Conservation (phyloP, 129 eudicot species). For the Pseudognaphalium luteoalbum region DNA sequence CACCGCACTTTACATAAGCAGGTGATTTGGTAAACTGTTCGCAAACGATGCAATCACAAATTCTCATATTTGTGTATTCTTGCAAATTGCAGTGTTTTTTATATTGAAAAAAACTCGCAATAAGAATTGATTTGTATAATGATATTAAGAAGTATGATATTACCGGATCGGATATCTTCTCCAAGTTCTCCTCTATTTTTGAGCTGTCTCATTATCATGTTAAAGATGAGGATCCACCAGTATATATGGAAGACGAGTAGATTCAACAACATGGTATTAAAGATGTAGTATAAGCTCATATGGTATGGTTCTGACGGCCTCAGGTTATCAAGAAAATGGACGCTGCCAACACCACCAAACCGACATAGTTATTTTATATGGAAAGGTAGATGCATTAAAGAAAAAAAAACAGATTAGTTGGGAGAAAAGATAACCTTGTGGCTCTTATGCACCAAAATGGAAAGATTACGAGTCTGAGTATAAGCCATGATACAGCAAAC, state of each 20-base stretch:
- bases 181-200: slow-evolving; percentile 91
- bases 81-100: slow-evolving; percentile 6
- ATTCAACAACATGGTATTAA: slow-evolving; percentile 74
- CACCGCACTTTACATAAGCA: background rate
- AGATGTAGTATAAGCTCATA: slow-evolving; percentile 61
- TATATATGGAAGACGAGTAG: slow-evolving; percentile 87
- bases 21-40: background rate
- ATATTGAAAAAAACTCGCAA: background rate
- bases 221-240: slow-evolving; percentile 93
- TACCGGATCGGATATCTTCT: slow-evolving; percentile 91
- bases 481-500: slow-evolving; percentile 75
- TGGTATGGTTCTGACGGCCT: slow-evolving; percentile 50
- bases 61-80: background rate
- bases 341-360: slow-evolving; percentile 45
- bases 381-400: background rate
- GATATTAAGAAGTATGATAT: slow-evolving; percentile 5
- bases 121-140: background rate
- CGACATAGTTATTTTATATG: background rate
- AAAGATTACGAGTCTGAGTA: slow-evolving; percentile 63
- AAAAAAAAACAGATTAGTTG: background rate
- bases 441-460: slow-evolving; percentile 82
- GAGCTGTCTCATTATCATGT: slow-evolving; percentile 84
- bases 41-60: background rate
- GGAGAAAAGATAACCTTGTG: slow-evolving; percentile 47
- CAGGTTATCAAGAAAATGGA: slow-evolving; percentile 50